Evolutionary conservation across 2,329 filamentous ascomycete species (phyloP), one percentile per base, ranked within the genome.

Genomic region (Akanthomyces lecanii): DNA sequence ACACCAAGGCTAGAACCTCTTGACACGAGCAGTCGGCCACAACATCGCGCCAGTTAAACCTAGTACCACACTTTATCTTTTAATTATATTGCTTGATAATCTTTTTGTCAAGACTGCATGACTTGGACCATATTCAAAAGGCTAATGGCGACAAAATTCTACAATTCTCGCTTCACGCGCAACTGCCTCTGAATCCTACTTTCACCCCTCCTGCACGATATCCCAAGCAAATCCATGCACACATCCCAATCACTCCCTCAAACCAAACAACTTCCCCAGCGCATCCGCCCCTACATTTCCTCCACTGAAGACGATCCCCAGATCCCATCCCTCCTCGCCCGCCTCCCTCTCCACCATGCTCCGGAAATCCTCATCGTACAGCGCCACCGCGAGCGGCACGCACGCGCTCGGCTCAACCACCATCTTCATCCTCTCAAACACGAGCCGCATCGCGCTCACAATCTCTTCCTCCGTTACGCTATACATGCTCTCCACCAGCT

Each of bases 371-470:
- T 96, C 91, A 73, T 97, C 89, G 67, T 86, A 97, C 67, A 98
- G 77, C 59, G 87, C 88, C 8, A 91, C 90, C 0, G 94, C 95
- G 64, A 98, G 74, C 1, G 87, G 85, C n/a, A 97, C 93, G 2
- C 88, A 92, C 0, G 90, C 86, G 75, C 89, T 93, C 25, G 94
- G 94, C 81, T 98, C 94, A 14, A 97, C 87, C 25, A 97, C 86
- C 53, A 96, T 78, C 84, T 98, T 97, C 82, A 95, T 86, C 63
- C 93, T 79, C 83, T 98, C 94, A 66, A 93, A 78, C 40, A 96
- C 89, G 65, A 98, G 75, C 65, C 83, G 78, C 84, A 97, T 83
- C 14, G 93, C 89, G 25, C 79, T 82, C 70, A 84, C 82, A 73
- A 98, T 97, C 80, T 97, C 86, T 61, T 88, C 87, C 75, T 98